Evolutionary conservation across 768 basidiomycete species (phyloP).

Genomic region (Termitomyces sp.): DNA sequence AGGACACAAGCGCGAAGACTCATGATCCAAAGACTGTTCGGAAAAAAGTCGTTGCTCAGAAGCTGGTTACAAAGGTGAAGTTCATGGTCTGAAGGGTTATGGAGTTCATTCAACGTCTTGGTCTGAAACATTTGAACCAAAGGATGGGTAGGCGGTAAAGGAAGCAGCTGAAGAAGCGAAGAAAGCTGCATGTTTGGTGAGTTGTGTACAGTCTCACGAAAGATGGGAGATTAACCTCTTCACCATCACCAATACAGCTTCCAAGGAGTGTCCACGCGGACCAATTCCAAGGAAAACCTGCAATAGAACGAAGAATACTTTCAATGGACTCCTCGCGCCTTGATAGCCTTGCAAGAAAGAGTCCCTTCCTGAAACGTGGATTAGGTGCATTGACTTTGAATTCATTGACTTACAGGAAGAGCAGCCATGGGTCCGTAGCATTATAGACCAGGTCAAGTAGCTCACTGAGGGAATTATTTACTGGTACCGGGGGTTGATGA

Average conservation of each 20-base stretch:
- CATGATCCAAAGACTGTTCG: conserved; percentile 82
- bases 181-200: conserved; percentile 34
- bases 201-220: conserved; percentile 15
- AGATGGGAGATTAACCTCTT: conserved; percentile 58
- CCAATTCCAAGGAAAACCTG: conserved; percentile 90
- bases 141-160: conserved; percentile 43
- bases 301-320: conserved; percentile 69
- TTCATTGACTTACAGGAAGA: conserved; percentile 65
- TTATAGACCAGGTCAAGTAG: conserved; percentile 59
- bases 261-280: conserved; percentile 85
- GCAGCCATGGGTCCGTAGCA: conserved; percentile 72
- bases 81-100: conserved; percentile 86
- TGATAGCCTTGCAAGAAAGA: conserved; percentile 77
- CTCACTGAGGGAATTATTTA: conserved; percentile 54
- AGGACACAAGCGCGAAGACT: conserved; percentile 81
- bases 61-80: conserved; percentile 78
- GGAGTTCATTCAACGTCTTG: conserved; percentile 85
- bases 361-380: conserved; percentile 57
- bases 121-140: conserved; percentile 75
- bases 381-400: conserved; percentile 5
- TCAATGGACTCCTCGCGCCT: conserved; percentile 88
- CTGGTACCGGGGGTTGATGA: conserved; percentile 63
- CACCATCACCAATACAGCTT: conserved; percentile 74
- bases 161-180: conserved; percentile 45
- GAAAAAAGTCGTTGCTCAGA: conserved; percentile 68